Evolutionary conservation across 139 green algal genomes (phyloP).

Genomic region (Desmodesmus armatus): DNA sequence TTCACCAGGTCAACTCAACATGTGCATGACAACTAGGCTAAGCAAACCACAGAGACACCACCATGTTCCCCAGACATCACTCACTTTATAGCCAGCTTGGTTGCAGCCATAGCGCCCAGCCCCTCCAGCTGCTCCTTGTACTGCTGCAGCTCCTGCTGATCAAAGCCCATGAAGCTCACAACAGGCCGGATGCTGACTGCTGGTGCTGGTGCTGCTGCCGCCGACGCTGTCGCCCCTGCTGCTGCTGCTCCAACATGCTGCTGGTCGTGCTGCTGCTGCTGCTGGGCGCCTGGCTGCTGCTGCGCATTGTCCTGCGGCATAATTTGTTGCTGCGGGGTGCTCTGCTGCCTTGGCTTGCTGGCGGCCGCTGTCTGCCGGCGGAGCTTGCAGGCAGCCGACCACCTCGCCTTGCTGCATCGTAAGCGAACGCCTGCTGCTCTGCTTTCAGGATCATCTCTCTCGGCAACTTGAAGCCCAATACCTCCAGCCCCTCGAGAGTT

Average conservation of each 20-base stretch:
- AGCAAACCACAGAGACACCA: too few relatives aligned
- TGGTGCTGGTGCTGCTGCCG: not conserved
- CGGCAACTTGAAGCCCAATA: too few relatives aligned
- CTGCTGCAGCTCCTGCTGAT: not conserved
- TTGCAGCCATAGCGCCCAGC: not conserved
- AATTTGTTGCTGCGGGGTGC: too few relatives aligned
- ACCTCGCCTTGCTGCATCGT: not conserved
- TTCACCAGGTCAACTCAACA: too few relatives aligned
- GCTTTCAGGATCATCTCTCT: not conserved
- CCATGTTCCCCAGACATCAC: not conserved
- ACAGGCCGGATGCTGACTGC: not conserved
- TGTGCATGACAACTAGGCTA: too few relatives aligned
- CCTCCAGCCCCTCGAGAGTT: too few relatives aligned
- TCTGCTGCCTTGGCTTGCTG: too few relatives aligned
- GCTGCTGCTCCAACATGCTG: not conserved
- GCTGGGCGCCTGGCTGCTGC: not conserved
- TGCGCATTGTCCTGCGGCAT: too few relatives aligned
- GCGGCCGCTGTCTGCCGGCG: too few relatives aligned
- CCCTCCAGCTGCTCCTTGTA: not conserved
- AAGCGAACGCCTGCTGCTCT: not conserved
- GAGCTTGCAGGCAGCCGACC: too few relatives aligned
- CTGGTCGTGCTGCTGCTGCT: constrained; percentile 14
- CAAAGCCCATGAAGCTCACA: too few relatives aligned
- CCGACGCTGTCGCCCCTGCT: not conserved
- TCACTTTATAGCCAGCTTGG: not conserved